Evolutionary conservation across 176 grass and related monocot species (phyloP).

Genomic region (Saccharum officinarum): DNA sequence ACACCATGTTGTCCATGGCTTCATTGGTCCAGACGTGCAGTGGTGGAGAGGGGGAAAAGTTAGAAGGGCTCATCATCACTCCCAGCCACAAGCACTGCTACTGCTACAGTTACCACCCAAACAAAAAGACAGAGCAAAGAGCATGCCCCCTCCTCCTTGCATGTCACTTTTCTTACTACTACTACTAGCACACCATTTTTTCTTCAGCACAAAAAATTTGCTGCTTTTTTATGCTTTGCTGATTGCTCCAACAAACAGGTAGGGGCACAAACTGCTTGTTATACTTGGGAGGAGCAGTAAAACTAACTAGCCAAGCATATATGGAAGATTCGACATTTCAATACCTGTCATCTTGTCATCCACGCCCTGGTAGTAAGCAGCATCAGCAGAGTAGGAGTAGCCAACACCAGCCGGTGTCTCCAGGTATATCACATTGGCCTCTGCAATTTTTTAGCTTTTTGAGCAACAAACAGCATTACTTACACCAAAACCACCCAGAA

Average conservation of each 20-base stretch:
- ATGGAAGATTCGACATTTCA: background rate
- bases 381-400: conserved; percentile 80
- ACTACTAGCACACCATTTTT: background rate
- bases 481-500: background rate
- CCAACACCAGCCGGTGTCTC: conserved; percentile 92
- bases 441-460: conserved; percentile 16
- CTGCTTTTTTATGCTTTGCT: background rate
- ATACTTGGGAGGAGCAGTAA: background rate
- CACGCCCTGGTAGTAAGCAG: conserved; percentile 77
- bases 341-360: conserved; percentile 93
- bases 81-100: background rate
- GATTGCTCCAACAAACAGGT: too few relatives aligned
- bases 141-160: background rate
- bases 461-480: background rate
- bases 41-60: conserved; percentile 16
- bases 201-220: background rate
- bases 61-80: conserved; percentile 35
- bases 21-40: conserved; percentile 36
- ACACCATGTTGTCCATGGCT: conserved; percentile 91
- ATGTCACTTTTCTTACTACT: background rate
- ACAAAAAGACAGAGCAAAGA: background rate
- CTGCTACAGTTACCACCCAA: background rate
- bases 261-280: too few relatives aligned
- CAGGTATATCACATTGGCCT: conserved; percentile 90
- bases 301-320: background rate